Evolutionary conservation across 2,329 filamentous ascomycete genomes (phyloP), one percentile per base, ranked within the genome.

Genomic region (Aschersonia sp.): DNA sequence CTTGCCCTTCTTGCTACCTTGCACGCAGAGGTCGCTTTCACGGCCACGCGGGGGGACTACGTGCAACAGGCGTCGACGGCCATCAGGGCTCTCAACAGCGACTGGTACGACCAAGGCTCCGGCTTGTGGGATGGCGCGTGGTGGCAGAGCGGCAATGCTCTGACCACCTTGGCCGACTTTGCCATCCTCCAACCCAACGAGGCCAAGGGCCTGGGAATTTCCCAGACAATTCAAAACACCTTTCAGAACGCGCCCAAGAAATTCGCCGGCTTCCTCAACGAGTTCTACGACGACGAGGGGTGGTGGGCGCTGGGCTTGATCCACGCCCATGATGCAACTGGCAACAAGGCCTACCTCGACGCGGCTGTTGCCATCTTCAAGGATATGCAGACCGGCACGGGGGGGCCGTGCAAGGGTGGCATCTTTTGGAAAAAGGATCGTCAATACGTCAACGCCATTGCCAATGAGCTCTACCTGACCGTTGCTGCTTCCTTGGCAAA

Each of bases 141-240:
- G 84, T 88, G 84, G 84, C 84, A 86, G 57, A 73, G 74, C 47
- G 84, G 75, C 44, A 87, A 85, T 57, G 72, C 72, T 50, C 64
- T 86, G 50, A 84, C 80, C 0, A 72, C 71, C 4, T 62, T 86
- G 12, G 74, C 72, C 47, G 77, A 85, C 57, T 74, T 72, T 56
- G 62, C 68, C 4, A 48, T 51, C 9, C 53, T 68, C 6, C 60
- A 64, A 44, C 53, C 58, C 1, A 51, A 55, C 4, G 57, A 59
- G 20, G 64, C 65, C 31, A 62, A 64, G 45, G 45, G 57, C 31
- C 54, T 71, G 43, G 63, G 64, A 51, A 57, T 75, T 29, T 57
- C 61, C 10, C 59, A 58, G 46, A 58, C 67, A 48, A 63, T 74
- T 31, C 55, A 59, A 50, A 72, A 67, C 55, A 75, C 72, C 1